Evolutionary conservation across 1,139 yeast species (phyloP), one percentile per base, ranked within the genome.

Genomic region (Pichia sp.): DNA sequence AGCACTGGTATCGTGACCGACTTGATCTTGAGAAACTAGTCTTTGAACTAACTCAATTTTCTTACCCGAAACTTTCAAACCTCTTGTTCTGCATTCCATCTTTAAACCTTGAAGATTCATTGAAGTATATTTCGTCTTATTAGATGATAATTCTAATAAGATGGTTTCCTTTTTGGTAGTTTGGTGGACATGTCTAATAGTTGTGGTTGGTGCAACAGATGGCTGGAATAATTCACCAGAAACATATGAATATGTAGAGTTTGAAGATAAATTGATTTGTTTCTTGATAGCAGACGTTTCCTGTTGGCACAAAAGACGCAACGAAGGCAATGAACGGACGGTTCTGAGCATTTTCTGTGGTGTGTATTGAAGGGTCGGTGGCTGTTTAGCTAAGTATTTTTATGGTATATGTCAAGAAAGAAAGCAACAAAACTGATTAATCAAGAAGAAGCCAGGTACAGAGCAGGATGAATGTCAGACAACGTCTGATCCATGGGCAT

Each of bases 31-130:
- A 22, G 54, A 54, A 11, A 56, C 46, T 32, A 79, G 62, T 47
- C 84, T 70, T 49, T 77, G 77, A 35, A 78, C 69, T 19, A 80
- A 63, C 38, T 80, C 83, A 12, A 73, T 61, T 57, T 81, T 81
- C 45, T 71, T 71, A 12, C 87, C 87, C 24, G 76, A 66, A 0
- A 79, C 73, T 54, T 75, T 77, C 50, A 81, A 62, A 0, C 84
- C 84, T 51, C 82, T 72, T 47, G 67, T 68, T 47, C 73, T 73
- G 59, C 85, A 80, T 58, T 80, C 85, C 45, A 61, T 60, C 56
- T 76, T 76, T 53, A 81, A 68, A 1, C 75, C 69, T 45, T 72
- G 71, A 39, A 79, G 65, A 38, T 76, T 75, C 74, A 77, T 70
- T 27, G 70, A 67, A 8, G 69, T 61, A 45, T 63, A 67, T 47